phyloP scores from a whole-genome alignment of 768 basidiomycete genomes.

The Pisolithus tinctorius region DNA sequence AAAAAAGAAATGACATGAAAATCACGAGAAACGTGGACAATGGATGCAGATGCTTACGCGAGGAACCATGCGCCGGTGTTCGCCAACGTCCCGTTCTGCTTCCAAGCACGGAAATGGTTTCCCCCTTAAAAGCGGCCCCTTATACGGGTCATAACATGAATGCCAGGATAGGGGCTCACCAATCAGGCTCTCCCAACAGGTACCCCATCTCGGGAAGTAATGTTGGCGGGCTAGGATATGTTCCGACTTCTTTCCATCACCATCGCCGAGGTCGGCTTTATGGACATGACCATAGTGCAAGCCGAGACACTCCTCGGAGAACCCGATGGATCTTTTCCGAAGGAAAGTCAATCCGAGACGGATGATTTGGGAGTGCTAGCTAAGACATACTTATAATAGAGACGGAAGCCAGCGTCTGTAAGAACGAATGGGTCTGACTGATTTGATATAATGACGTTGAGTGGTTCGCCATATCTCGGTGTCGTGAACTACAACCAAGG shows the following conservation, averaged over 20 bases:
- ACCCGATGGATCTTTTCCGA: slow-evolving; percentile 61
- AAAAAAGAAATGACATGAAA: background rate
- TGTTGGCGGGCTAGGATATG: slow-evolving; percentile 70
- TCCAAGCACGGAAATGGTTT: slow-evolving; percentile 86
- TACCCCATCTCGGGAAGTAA: slow-evolving; percentile 74
- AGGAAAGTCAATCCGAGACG: background rate
- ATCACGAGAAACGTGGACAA: background rate
- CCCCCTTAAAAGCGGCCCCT: slow-evolving; percentile 43
- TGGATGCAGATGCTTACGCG: slow-evolving; percentile 40
- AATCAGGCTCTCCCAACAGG: slow-evolving; percentile 82
- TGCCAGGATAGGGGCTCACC: slow-evolving; percentile 28
- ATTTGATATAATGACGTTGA: slow-evolving; percentile 79
- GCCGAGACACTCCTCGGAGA: slow-evolving; percentile 77
- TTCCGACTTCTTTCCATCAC: slow-evolving; percentile 62
- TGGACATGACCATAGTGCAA: slow-evolving; percentile 72
- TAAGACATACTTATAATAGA: slow-evolving; percentile 55
- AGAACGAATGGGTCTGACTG: slow-evolving; percentile 75
- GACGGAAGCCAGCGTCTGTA: slow-evolving; percentile 62
- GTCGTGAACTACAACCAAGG: slow-evolving; percentile 51
- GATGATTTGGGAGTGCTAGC: background rate
- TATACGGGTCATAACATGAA: slow-evolving; percentile 1
- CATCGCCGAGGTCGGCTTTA: slow-evolving; percentile 79
- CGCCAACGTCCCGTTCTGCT: slow-evolving; percentile 71
- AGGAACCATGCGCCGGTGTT: slow-evolving; percentile 82
- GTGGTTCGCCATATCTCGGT: slow-evolving; percentile 63